Percentiles rank a stretch among this genome's conserved stretches.
Conservation (phyloP, 2,329 filamentous ascomycete species). For the Penicillium sp. region DNA sequence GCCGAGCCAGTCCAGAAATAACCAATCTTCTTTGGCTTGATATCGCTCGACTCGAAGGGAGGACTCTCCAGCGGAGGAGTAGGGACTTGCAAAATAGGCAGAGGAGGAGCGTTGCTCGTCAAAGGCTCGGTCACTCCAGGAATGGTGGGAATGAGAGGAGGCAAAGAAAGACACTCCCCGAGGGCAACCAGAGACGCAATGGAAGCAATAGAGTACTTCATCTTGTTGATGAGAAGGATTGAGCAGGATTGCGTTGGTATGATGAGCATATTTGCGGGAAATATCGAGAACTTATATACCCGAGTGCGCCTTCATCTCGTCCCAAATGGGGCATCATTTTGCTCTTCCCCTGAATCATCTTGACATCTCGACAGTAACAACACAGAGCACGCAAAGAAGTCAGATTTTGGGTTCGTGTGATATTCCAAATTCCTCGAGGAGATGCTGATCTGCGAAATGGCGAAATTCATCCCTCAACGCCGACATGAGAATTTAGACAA, state of each 20-base stretch:
- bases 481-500: neutral
- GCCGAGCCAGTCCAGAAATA: constrained; percentile 65
- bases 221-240: constrained; percentile 9
- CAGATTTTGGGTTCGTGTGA: neutral
- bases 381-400: constrained; percentile 17
- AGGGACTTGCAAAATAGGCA: constrained; percentile 60
- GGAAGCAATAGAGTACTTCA: constrained; percentile 20
- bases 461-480: constrained; percentile 3
- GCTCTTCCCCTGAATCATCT: neutral
- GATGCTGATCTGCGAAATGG: constrained; percentile 15
- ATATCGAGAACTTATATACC: constrained; percentile 17
- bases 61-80: constrained; percentile 59
- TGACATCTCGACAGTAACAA: neutral
- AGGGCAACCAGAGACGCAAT: constrained; percentile 22
- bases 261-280: constrained; percentile 22
- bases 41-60: constrained; percentile 54
- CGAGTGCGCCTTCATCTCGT: neutral
- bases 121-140: constrained; percentile 61
- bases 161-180: constrained; percentile 39
- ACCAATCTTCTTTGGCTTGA: constrained; percentile 65
- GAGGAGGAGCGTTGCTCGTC: constrained; percentile 51
- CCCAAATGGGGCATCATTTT: neutral
- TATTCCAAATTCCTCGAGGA: constrained; percentile 12
- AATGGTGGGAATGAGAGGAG: constrained; percentile 59
- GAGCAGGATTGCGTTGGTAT: constrained; percentile 3